Conservation (phyloP, 306 rosid species). For the Hippophae tibetana region DNA sequence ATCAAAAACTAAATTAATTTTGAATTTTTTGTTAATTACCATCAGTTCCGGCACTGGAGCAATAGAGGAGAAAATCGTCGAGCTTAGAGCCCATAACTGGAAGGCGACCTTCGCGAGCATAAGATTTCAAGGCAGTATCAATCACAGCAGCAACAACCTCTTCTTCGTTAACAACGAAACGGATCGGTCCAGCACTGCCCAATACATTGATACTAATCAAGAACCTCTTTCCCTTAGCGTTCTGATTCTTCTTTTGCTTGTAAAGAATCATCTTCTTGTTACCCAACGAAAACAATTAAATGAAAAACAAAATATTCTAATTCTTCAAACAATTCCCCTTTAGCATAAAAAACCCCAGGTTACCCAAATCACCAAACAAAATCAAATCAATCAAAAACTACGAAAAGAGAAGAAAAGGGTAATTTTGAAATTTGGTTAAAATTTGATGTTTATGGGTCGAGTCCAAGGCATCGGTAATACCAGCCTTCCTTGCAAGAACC, state of each 20-base stretch:
- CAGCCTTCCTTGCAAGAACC: conserved; percentile 95
- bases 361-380: too few relatives aligned
- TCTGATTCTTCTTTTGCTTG: conserved; percentile 78
- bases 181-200: conserved; percentile 94
- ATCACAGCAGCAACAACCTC: conserved; percentile 62
- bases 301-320: too few relatives aligned
- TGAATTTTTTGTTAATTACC: conserved; percentile 27
- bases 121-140: conserved; percentile 70
- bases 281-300: too few relatives aligned
- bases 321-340: too few relatives aligned
- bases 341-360: too few relatives aligned
- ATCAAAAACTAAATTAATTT: conserved; percentile 5
- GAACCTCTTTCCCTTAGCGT: conserved; percentile 47
- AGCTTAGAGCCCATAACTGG: conserved; percentile 60
- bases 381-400: too few relatives aligned
- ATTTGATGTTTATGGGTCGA: conserved; percentile 56
- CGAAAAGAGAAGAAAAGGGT: too few relatives aligned
- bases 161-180: conserved; percentile 65
- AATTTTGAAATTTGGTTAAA: too few relatives aligned
- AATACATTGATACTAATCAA: conserved; percentile 71
- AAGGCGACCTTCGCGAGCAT: conserved; percentile 94
- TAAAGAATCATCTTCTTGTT: conserved; percentile 43
- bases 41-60: conserved; percentile 57
- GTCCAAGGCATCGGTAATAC: conserved; percentile 98
- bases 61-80: conserved; percentile 53